A percentile compares a stretch with the other conserved stretches of the same genome.
phyloP scores from a whole-genome alignment of 2,329 filamentous ascomycete species.

The Colletotrichum australisinense region DNA sequence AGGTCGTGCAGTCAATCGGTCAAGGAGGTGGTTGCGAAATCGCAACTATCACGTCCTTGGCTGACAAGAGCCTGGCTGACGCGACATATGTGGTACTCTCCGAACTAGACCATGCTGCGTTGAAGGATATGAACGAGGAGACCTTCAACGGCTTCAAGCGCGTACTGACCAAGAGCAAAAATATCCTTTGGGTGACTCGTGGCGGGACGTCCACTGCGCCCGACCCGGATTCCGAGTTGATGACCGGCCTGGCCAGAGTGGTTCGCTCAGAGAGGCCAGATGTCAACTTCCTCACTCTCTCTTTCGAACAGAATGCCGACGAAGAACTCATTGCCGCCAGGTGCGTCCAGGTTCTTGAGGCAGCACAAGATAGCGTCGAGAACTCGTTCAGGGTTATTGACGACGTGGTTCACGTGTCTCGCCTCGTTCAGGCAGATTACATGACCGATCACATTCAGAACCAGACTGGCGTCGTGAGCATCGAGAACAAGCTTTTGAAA shows the following conservation, averaged over 20 bases:
- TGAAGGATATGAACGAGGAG: constrained; percentile 36
- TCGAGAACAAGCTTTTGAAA: constrained; percentile 6
- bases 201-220: constrained; percentile 13
- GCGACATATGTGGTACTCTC: constrained; percentile 39
- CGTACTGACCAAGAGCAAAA: constrained; percentile 37
- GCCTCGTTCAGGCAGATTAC: constrained; percentile 21
- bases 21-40: not conserved
- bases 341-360: not conserved
- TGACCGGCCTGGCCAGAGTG: constrained; percentile 39
- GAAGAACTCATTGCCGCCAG: constrained; percentile 16
- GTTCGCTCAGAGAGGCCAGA: constrained; percentile 37
- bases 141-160: constrained; percentile 37
- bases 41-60: not conserved
- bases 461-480: constrained; percentile 32
- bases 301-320: constrained; percentile 32
- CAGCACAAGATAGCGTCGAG: not conserved
- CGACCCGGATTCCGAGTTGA: constrained; percentile 37
- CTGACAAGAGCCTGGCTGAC: constrained; percentile 20
- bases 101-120: constrained; percentile 37
- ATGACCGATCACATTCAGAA: constrained; percentile 25
- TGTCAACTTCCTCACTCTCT: constrained; percentile 37
- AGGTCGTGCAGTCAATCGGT: not conserved
- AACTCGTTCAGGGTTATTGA: constrained; percentile 21
- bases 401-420: constrained; percentile 6
- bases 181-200: constrained; percentile 28